Conservation (phyloP, 139 green algal species). For the Limnomonas spitsbergensis region DNA sequence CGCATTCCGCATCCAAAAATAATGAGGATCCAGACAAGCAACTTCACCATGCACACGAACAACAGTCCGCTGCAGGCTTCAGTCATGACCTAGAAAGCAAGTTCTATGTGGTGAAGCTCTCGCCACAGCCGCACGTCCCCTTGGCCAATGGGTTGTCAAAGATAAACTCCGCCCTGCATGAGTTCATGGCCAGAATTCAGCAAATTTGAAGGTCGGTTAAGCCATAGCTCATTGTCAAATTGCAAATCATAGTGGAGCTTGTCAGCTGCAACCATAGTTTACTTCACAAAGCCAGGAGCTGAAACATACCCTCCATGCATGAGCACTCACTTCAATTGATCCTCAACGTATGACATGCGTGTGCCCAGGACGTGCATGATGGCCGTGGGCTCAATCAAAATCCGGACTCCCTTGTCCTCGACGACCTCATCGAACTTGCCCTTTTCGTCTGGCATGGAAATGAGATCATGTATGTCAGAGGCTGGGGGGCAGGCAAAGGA, state of each 20-base stretch:
- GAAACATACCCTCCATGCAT: slow-evolving; percentile 1
- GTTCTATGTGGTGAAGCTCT: slow-evolving; percentile 79
- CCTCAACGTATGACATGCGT: slow-evolving; percentile 90
- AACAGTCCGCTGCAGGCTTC: too few species aligned
- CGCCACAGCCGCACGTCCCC: slow-evolving; percentile 91
- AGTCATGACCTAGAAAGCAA: too few species aligned
- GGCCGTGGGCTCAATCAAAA: slow-evolving; percentile 91
- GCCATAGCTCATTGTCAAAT: too few species aligned
- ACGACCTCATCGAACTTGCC: slow-evolving; percentile 96
- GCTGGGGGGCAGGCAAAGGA: not conserved
- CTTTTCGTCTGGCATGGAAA: slow-evolving; percentile 62
- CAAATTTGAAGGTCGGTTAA: too few species aligned
- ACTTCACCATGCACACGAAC: too few species aligned
- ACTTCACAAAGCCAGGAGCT: not conserved
- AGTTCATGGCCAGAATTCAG: too few species aligned
- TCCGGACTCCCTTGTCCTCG: slow-evolving; percentile 82
- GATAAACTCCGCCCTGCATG: slow-evolving; percentile 35
- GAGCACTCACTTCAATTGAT: slow-evolving; percentile 69
- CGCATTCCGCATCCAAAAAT: too few species aligned
- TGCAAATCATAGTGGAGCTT: too few species aligned
- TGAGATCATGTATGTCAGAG: not conserved
- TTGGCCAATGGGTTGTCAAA: slow-evolving; percentile 32
- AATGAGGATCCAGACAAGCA: too few species aligned
- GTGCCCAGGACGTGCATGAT: slow-evolving; percentile 98
- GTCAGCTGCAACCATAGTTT: too few species aligned